Conservation (phyloP, 2,329 filamentous ascomycete species). For the Microdochium nivale region DNA sequence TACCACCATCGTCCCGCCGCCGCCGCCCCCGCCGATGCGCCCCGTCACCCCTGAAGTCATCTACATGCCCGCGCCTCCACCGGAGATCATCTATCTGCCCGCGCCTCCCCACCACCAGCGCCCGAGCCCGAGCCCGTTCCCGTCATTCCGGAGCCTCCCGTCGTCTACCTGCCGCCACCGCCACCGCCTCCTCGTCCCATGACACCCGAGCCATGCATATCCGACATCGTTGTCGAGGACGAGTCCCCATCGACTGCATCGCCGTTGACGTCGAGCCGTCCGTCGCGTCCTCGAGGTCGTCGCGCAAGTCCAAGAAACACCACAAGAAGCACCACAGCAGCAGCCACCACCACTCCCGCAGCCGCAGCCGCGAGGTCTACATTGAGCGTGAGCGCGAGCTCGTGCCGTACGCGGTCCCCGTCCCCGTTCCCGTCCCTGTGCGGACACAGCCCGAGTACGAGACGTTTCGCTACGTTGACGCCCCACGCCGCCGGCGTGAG, state of each 20-base stretch:
- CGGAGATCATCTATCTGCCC: conserved; percentile 5
- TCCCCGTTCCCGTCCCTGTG: conserved; percentile 30
- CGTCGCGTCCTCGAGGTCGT: conserved; percentile 11
- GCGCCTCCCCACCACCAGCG: conserved; percentile 6
- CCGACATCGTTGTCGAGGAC: conserved; percentile 12
- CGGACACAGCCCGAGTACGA: conserved; percentile 31
- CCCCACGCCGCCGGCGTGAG: conserved; percentile 28
- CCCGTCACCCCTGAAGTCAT: conserved; percentile 6
- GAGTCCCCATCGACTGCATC: conserved; percentile 30
- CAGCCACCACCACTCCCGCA: conserved; percentile 6
- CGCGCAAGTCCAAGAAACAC: conserved; percentile 21
- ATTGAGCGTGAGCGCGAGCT: conserved; percentile 41
- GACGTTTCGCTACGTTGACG: conserved; percentile 45
- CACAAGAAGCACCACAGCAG: conserved; percentile 13
- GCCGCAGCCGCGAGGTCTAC: conserved; percentile 28
- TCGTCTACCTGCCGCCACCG: conserved; percentile 14
- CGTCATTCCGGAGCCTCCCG: conserved; percentile 10
- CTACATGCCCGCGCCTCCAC: conserved; percentile 5
- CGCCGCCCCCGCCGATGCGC: conserved; percentile 11
- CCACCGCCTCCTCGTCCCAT: conserved; percentile 13
- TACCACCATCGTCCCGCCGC: conserved; percentile 28
- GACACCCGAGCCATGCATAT: conserved; percentile 2
- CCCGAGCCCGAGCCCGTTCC: conserved; percentile 2
- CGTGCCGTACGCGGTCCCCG: conserved; percentile 32
- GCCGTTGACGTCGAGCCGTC: conserved; percentile 31